Conservation (phyloP, 73 alveolate species). For the Tetrahymena elliotti region DNA sequence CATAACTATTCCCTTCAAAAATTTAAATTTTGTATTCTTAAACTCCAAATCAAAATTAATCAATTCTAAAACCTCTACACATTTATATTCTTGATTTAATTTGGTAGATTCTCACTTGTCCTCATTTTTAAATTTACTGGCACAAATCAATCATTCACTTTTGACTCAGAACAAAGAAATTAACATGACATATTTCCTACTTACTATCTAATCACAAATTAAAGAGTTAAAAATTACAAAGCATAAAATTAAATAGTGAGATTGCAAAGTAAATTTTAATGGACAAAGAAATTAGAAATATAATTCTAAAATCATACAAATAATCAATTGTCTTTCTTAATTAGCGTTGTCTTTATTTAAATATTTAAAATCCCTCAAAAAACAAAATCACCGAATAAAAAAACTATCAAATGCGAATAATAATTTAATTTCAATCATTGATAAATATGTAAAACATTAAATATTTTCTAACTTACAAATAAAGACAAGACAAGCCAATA, state of each 20-base stretch:
- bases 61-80: not conserved
- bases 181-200: not conserved
- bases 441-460: too few relatives aligned
- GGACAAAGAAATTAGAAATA: not conserved
- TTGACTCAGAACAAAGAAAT: too few relatives aligned
- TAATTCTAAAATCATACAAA: not conserved
- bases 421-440: not conserved
- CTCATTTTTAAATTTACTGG: not conserved
- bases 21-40: not conserved
- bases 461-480: not conserved
- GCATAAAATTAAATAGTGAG: not conserved
- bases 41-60: not conserved
- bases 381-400: not conserved
- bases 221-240: not conserved
- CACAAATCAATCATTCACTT: too few relatives aligned
- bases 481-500: not conserved
- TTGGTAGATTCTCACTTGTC: too few relatives aligned
- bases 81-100: too few relatives aligned
- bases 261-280: not conserved
- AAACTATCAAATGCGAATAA: not conserved
- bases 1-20: not conserved
- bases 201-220: too few relatives aligned
- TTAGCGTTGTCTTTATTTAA: not conserved
- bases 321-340: not conserved
- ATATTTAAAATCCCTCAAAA: not conserved